Evolutionary conservation across 2,329 filamentous ascomycete species (phyloP).

Genomic region (Aaosphaeria pasadenensis): DNA sequence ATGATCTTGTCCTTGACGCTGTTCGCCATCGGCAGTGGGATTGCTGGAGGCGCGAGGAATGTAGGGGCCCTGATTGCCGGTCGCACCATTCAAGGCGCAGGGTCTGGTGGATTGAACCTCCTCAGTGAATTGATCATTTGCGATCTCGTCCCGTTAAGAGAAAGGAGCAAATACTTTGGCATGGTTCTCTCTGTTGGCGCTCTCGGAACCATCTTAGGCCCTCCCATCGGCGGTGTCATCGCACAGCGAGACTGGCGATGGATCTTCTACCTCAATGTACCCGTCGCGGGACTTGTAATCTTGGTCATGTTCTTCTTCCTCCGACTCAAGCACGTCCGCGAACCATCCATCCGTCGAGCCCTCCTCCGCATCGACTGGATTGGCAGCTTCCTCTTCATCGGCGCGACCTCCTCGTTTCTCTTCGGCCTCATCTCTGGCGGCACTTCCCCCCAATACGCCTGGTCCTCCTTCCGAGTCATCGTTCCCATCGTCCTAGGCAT

Average conservation of each 20-base stretch:
- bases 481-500: constrained; percentile 41
- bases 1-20: constrained; percentile 40
- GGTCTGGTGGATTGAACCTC: constrained; percentile 46
- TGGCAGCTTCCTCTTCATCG: constrained; percentile 39
- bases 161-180: constrained; percentile 43
- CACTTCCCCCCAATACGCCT: constrained; percentile 42
- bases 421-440: constrained; percentile 47
- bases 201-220: constrained; percentile 25
- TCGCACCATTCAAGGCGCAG: constrained; percentile 53
- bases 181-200: constrained; percentile 26
- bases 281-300: constrained; percentile 25
- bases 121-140: constrained; percentile 50
- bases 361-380: constrained; percentile 19
- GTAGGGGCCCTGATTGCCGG: constrained; percentile 52
- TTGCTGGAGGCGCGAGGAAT: constrained; percentile 49
- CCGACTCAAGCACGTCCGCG: too few species aligned
- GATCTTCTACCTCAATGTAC: constrained; percentile 43
- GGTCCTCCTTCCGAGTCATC: constrained; percentile 21
- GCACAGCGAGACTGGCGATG: constrained; percentile 43
- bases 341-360: too few species aligned
- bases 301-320: constrained; percentile 20
- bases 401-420: constrained; percentile 40
- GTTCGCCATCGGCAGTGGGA: constrained; percentile 53
- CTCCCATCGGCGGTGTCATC: constrained; percentile 30
- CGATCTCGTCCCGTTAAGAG: constrained; percentile 48